Evolutionary conservation across 192 early-diverging fungal genomes (phyloP).

Genomic region (Gonapodya prolifera): DNA sequence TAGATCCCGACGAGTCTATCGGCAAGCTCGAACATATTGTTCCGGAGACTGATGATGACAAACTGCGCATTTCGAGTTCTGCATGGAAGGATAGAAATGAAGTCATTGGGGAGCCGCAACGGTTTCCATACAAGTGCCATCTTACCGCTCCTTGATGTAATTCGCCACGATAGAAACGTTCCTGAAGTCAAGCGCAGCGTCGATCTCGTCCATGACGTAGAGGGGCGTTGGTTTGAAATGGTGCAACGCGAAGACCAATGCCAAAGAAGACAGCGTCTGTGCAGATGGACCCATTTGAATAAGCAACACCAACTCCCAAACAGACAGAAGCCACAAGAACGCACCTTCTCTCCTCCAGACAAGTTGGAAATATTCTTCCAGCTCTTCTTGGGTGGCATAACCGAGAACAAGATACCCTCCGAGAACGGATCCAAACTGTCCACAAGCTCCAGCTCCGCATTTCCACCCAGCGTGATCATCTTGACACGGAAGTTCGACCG

Average conservation of each 20-base stretch:
- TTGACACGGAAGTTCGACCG: too few relatives aligned
- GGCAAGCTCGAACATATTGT: constrained; percentile 99
- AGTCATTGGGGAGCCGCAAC: too few relatives aligned
- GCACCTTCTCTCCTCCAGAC: constrained; percentile 98
- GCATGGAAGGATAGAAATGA: too few relatives aligned
- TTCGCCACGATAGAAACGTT: constrained; percentile 99
- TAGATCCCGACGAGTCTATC: constrained; percentile 98
- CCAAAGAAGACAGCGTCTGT: constrained; percentile 80
- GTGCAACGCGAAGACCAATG: constrained; percentile 96
- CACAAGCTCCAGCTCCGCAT: constrained; percentile 94
- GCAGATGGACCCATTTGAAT: too few relatives aligned
- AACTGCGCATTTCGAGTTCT: constrained; percentile 91
- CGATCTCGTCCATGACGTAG: constrained; percentile 99
- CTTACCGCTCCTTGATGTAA: constrained; percentile 82
- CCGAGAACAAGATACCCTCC: constrained; percentile 94
- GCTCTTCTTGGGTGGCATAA: constrained; percentile 99
- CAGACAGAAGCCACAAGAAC: too few relatives aligned
- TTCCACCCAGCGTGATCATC: constrained; percentile 97
- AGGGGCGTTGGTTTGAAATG: constrained; percentile 99
- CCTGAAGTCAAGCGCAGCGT: constrained; percentile 91
- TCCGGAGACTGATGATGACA: constrained; percentile 93
- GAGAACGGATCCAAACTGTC: constrained; percentile 96
- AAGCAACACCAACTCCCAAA: too few relatives aligned
- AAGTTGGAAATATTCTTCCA: constrained; percentile 99
- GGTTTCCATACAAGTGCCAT: not conserved